Evolutionary conservation across 2,329 filamentous ascomycete genomes (phyloP), one percentile per base, ranked within the genome.

Genomic region (Lecanoromycetidae sp.): DNA sequence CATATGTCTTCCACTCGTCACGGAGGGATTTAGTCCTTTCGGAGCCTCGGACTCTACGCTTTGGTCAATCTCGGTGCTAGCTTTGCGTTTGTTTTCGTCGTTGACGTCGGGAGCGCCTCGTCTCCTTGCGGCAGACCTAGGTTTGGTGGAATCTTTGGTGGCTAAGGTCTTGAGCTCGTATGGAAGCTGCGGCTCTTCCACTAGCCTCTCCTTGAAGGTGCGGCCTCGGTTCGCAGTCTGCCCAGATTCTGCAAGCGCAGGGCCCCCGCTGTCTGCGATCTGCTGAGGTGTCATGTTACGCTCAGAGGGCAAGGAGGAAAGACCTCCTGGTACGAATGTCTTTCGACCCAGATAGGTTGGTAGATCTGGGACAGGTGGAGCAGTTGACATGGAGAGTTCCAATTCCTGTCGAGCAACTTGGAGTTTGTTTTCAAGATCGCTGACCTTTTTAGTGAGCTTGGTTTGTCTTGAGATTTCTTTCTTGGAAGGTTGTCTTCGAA

Each of bases 391-490:
- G 5, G 50, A 49, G 15, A 44, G 25, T 15, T 54, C 36, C 10
- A 56, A 48, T 32, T 56, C 48, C 8, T 45, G 52, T 15, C 55
- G 55, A 15, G 54, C 55, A 22, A 29, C 23, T 22, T 54, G 38
- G 8, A 56, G 50, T 44, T 56, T 54, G 13, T 29, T 23, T 37
- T 56, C 53, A 3, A 56, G 46, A 36, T 56, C 48, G 32, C 55
- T 56, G 39, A 56, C 55, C 43, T 48, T 49, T 38, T 55, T 54
- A 37, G 36, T 51, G 25, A 56, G 40, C 27, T 44, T 56, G 36
- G 52, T 42, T 33, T 53, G 52, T 23, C 48, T 53, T 23, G 51
- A 49, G 12, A 56, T 36, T 15, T 56, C 52, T 33, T 51, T 55
- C 44, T 50, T 56, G 15, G 55, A 56, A 3, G 48, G 43, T 30